phyloP scores from a whole-genome alignment of 495 filamentous ascomycete species.

The Aspergillus asperescens region DNA sequence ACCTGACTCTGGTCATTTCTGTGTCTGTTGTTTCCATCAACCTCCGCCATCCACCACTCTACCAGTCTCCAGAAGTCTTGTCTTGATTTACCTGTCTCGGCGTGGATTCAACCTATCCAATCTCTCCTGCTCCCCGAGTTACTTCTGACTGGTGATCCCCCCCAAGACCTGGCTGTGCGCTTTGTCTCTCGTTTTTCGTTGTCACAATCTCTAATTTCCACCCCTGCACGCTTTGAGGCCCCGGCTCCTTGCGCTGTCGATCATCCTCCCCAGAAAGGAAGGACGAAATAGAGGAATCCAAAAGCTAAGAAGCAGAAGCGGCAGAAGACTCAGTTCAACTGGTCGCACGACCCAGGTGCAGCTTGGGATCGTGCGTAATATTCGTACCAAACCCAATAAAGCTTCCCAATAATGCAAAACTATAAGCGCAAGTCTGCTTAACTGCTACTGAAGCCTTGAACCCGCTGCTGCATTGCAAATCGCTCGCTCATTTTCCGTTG shows the following conservation, averaged over 20 bases:
- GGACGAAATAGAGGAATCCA: conserved; percentile 3
- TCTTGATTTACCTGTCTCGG: neutral
- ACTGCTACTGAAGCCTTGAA: conserved; percentile 1
- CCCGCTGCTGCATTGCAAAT: conserved; percentile 8
- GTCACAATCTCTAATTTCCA: conserved; percentile 3
- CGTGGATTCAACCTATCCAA: no score
- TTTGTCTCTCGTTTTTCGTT: conserved; percentile 1
- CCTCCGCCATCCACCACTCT: neutral
- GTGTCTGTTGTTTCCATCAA: conserved; percentile 13
- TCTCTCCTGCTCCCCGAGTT: no score
- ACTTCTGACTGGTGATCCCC: neutral
- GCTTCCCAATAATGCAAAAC: conserved; percentile 7
- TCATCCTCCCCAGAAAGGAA: conserved; percentile 19
- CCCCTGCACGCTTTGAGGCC: conserved; percentile 5
- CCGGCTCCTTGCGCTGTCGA: conserved; percentile 23
- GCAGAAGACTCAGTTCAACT: conserved; percentile 5
- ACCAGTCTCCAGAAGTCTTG: neutral
- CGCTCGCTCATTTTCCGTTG: conserved; percentile 7
- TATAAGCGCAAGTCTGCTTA: conserved; percentile 5
- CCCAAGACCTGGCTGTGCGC: neutral
- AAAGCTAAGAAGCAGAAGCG: neutral
- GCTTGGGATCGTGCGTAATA: conserved; percentile 17
- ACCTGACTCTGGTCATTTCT: conserved; percentile 16
- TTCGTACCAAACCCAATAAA: conserved; percentile 9
- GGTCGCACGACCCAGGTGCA: conserved; percentile 19